These are phyloP conservation scores for Vitis riparia DNA, from an alignment of 164 flowering plant genomes.

Conservation along the genomic window DNA sequence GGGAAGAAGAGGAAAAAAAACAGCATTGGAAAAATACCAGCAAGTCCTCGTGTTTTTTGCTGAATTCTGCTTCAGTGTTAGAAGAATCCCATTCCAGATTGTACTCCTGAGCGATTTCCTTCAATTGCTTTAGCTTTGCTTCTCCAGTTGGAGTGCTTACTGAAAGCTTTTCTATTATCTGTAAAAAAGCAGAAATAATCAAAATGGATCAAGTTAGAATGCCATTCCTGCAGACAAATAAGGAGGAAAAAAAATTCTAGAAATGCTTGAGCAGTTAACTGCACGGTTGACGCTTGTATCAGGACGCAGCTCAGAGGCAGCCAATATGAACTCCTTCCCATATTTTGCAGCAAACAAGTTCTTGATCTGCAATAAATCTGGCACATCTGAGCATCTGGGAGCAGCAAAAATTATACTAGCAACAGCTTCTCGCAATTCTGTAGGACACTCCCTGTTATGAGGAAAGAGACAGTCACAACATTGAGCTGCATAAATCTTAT, in stretches of 20 bases:
- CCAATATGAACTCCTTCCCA: slow-evolving; percentile 82
- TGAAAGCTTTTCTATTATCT: slow-evolving; percentile 94
- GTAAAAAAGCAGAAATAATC: slow-evolving; percentile 12
- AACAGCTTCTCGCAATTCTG: slow-evolving; percentile 86
- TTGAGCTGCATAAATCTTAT: background rate
- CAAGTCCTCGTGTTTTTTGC: slow-evolving; percentile 82
- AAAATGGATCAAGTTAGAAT: background rate
- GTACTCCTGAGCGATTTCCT: slow-evolving; percentile 73
- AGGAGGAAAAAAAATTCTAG: too few relatives aligned
- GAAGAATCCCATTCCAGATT: slow-evolving; percentile 83
- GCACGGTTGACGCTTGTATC: slow-evolving; percentile 89
- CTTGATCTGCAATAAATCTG: slow-evolving; percentile 73
- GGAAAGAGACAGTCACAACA: slow-evolving; percentile 8
- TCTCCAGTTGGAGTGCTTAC: slow-evolving; percentile 71
- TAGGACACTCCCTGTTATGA: slow-evolving; percentile 76
- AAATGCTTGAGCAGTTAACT: slow-evolving; percentile 41
- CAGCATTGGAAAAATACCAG: slow-evolving; percentile 47
- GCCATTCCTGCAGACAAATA: background rate
- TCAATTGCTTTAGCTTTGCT: slow-evolving; percentile 61
- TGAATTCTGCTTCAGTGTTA: slow-evolving; percentile 68
- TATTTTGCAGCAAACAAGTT: slow-evolving; percentile 79
- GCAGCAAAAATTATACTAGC: slow-evolving; percentile 96
- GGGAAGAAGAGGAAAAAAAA: background rate
- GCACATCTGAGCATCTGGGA: slow-evolving; percentile 95
- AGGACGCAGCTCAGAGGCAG: slow-evolving; percentile 92